phyloP scores from a whole-genome alignment of 2,329 filamentous ascomycete genomes.

The Amphichorda felina region DNA sequence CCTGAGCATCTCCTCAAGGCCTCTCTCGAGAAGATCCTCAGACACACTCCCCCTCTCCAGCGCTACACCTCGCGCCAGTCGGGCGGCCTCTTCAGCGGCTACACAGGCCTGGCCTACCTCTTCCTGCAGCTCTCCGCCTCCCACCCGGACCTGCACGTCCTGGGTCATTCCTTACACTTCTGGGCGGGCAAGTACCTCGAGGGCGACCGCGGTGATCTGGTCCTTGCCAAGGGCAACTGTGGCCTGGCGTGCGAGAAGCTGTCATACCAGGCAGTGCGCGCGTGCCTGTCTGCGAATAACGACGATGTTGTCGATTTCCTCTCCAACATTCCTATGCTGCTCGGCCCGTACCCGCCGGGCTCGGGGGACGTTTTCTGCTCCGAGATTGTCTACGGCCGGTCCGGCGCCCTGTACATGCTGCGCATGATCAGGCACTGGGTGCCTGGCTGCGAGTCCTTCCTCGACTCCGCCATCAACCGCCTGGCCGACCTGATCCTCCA shows the following conservation, averaged over 20 bases:
- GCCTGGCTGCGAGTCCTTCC: slow-evolving; percentile 29
- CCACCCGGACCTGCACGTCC: slow-evolving; percentile 30
- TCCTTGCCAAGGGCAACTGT: slow-evolving; percentile 29
- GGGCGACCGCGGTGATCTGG: slow-evolving; percentile 18
- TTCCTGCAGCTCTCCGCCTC: slow-evolving; percentile 34
- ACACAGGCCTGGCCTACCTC: slow-evolving; percentile 43
- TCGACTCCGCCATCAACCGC: slow-evolving; percentile 41
- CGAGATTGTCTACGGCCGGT: slow-evolving; percentile 55
- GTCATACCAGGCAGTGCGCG: slow-evolving; percentile 30
- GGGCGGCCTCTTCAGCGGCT: slow-evolving; percentile 39
- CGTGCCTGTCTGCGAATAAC: slow-evolving; percentile 26
- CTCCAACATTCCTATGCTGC: slow-evolving; percentile 21
- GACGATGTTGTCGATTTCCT: slow-evolving; percentile 26
- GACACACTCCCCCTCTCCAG: slow-evolving; percentile 20
- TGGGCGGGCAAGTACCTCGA: slow-evolving; percentile 38
- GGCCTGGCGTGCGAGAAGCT: slow-evolving; percentile 38
- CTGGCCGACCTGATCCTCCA: slow-evolving; percentile 49
- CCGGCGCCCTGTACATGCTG: slow-evolving; percentile 57
- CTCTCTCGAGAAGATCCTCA: slow-evolving; percentile 23
- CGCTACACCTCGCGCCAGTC: slow-evolving; percentile 20
- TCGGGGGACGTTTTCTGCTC: slow-evolving; percentile 32
- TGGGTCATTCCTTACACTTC: slow-evolving; percentile 24
- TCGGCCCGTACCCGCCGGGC: slow-evolving; percentile 12
- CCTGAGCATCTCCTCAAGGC: slow-evolving; percentile 16
- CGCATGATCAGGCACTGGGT: slow-evolving; percentile 49